Evolutionary conservation across 202 grass and related monocot genomes (phyloP).

Genomic region (Schoenoplectus tabernaemontani): DNA sequence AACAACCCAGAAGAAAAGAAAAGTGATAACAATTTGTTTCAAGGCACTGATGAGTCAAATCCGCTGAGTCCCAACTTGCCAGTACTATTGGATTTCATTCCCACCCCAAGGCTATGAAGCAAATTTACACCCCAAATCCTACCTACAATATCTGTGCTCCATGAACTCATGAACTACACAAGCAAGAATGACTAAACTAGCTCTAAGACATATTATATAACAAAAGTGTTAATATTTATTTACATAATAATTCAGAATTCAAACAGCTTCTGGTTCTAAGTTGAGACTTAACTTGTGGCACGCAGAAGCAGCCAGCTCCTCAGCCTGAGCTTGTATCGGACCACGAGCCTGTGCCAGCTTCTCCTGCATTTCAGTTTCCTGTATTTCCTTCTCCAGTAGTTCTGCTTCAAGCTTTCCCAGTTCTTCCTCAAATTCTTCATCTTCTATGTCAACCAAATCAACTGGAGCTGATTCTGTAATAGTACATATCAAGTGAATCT

Average conservation of each 20-base stretch:
- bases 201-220: background rate
- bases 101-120: background rate
- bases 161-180: background rate
- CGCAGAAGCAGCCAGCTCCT: conserved; percentile 36
- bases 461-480: conserved; percentile 49
- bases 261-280: conserved; percentile 48
- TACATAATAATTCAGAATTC: conserved; percentile 15
- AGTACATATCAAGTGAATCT: background rate
- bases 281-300: conserved; percentile 45
- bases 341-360: background rate
- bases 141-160: background rate
- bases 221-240: background rate
- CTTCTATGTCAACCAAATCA: conserved; percentile 28
- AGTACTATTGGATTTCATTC: background rate
- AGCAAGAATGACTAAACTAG: background rate
- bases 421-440: conserved; percentile 68
- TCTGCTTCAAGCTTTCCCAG: conserved; percentile 69
- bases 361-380: background rate
- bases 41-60: background rate
- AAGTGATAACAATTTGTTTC: background rate
- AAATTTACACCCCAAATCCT: background rate
- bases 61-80: background rate
- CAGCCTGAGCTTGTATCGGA: background rate
- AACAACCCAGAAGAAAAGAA: background rate
- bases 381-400: conserved; percentile 33